Evolutionary conservation across 805 yeast genomes (phyloP), one percentile per base, ranked within the genome.

Genomic region (Candida corydali): DNA sequence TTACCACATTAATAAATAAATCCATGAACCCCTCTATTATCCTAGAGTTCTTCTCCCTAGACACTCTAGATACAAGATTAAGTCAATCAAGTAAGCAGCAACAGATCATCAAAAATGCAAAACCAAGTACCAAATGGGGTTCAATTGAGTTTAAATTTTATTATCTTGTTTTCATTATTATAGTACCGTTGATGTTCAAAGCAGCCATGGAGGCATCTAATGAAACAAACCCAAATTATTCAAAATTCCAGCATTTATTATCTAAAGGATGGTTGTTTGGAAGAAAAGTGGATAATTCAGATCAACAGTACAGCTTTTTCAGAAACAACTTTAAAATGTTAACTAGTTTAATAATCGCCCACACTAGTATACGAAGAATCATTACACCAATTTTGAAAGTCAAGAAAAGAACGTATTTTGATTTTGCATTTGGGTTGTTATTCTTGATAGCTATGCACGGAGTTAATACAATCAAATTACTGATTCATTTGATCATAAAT

Each of bases 251-350:
- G 45, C 72, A 76, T 34, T 62, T 81, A 26, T 65, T 91, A 35
- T 70, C 82, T 19, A 68, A 77, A 5, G 98, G 98, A 4, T 91
- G 98, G 98, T 63, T 88, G 48, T 76, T 82, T 54, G 96, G 95
- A 7, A 64, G 96, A 17, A 83, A 82, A 58, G 95, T 87, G 28
- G 98, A 93, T 57, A 89, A 91, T 55, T 83, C 95, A 4, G 99
- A 93, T 55, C 68, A 71, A 22, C 99, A 93, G 58, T 93, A 91
- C 53, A 61, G 86, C 17, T 86, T 88, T 51, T 87, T 93, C 55
- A 73, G 98, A 49, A 82, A 84, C 53, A 88, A 88, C 53, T 69
- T 91, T 44, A 74, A 77, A 9, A 55, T 83, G 33, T 62, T 93
- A 33, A 52, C 66, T n/a, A 75, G 63, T 0, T 64, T 86, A 33